Evolutionary conservation across 1,139 yeast genomes (phyloP), one percentile per base, ranked within the genome.

Genomic region (Candida pseudocylindracea): DNA sequence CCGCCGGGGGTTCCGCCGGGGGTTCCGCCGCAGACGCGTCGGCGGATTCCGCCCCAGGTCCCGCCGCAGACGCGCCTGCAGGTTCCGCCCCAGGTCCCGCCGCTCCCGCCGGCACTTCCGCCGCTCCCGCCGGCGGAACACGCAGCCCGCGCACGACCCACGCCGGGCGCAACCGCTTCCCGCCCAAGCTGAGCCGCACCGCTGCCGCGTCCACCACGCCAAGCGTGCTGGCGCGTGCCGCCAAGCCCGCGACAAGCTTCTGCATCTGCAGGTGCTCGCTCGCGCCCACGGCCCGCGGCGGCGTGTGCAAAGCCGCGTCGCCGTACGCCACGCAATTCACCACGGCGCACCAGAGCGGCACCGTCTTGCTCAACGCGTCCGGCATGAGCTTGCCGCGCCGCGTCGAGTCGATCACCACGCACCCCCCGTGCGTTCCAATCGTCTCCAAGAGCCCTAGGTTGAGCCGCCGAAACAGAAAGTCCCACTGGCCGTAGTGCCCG

Each of bases 311-410:
- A 31, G 45, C 45, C 13, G 41, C 36, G 2, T 31, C 56, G 3
- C 48, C 66, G 37, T 59, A 60, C 43, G 69, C 49, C 1, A 72
- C 53, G 27, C 52, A 50, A 44, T 76, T 78, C 25, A 81, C 38
- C 7, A 80, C 88, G 0, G 88, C 78, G 50, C 93, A 78, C 95
- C 95, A 83, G 2, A 79, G 75, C 0, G 94, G 94, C 2, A 81
- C 58, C 0, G 94, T 81, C 42, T 81, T 83, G 43, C 81, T 72
- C 8, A 80, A 52, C 0, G 94, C 78, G 50, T 83, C 95, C 0
- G 95, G 93, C 50, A 81, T 70, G 27, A 66, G 51, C 44, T 81
- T 83, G 2, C 94, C 93, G 33, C 81, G 56, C 39, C 93, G 54
- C 1, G 94, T 81, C 8, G 93, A 78, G 49, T 83, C 94, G 1